Percentiles rank a stretch among this genome's conserved stretches.
Evolutionary conservation across 2,329 filamentous ascomycete genomes (phyloP).

Genomic region (Fusarium marasasianum): DNA sequence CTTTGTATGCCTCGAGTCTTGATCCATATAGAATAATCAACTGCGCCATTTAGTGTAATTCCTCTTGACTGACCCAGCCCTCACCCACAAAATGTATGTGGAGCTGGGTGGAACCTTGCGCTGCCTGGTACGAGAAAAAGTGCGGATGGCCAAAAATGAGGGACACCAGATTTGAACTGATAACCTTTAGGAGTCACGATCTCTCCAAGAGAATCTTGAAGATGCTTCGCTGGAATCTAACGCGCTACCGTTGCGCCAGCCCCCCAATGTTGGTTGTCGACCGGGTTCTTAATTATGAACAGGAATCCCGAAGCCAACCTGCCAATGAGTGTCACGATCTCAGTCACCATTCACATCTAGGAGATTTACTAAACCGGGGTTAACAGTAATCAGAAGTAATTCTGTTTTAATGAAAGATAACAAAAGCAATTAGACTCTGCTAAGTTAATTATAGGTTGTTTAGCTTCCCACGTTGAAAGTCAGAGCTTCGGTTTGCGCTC

Average conservation of each 20-base stretch:
- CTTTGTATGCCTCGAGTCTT: too few species aligned
- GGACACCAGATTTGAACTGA: conserved; percentile 14
- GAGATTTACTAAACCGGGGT: background rate
- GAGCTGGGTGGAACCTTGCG: background rate
- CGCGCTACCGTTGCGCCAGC: conserved; percentile 11
- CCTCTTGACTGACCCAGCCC: background rate
- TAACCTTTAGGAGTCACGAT: conserved; percentile 9
- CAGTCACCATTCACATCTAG: background rate
- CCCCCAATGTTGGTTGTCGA: background rate
- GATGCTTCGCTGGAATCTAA: background rate
- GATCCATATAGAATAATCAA: too few species aligned
- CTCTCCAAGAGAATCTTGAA: background rate
- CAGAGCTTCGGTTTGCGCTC: too few species aligned
- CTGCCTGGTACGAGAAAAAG: background rate
- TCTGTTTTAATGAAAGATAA: background rate
- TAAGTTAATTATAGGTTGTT: background rate
- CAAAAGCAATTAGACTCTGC: too few species aligned
- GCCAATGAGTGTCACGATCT: background rate
- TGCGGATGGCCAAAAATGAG: background rate
- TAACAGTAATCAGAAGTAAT: rapidly evolving
- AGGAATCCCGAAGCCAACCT: background rate
- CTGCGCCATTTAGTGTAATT: rapidly evolving
- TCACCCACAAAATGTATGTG: background rate
- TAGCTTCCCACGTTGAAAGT: background rate
- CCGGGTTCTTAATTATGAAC: background rate